A percentile compares a stretch with the other conserved stretches of the same genome.
Evolutionary conservation across 768 basidiomycete genomes (phyloP).

Genomic region (Suillus spraguei): DNA sequence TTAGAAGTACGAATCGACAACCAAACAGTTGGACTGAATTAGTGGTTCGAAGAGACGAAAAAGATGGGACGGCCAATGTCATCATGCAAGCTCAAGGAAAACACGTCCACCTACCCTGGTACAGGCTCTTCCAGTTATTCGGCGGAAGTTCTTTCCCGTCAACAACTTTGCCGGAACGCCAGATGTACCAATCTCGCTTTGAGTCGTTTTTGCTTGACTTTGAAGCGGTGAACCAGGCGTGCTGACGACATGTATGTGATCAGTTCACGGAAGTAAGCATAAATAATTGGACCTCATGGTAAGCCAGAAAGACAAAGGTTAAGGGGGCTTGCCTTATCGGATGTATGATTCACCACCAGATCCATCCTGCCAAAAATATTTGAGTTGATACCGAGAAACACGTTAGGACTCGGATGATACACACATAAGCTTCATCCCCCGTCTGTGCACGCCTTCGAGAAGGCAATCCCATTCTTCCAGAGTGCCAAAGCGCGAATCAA

Average conservation of each 20-base stretch:
- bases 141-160: constrained; percentile 60
- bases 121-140: constrained; percentile 73
- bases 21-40: too few species aligned
- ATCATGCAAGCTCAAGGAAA: neutral
- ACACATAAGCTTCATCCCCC: constrained; percentile 73
- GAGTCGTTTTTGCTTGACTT: too few species aligned
- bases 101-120: constrained; percentile 49
- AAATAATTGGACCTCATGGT: too few species aligned
- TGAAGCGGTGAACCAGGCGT: too few species aligned
- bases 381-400: constrained; percentile 15
- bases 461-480: constrained; percentile 61
- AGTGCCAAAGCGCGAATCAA: constrained; percentile 67
- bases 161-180: constrained; percentile 35
- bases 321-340: constrained; percentile 60
- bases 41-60: too few species aligned
- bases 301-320: too few species aligned
- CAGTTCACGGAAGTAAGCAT: constrained; percentile 7
- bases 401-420: constrained; percentile 20
- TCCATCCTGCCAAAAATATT: constrained; percentile 56
- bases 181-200: too few species aligned
- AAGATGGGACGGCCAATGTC: neutral
- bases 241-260: neutral
- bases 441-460: constrained; percentile 54
- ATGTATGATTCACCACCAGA: constrained; percentile 74
- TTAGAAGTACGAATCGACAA: neutral